These are phyloP conservation scores for Malus asiatica DNA, from an alignment of 306 rosid genomes.

Conservation along the genomic window DNA sequence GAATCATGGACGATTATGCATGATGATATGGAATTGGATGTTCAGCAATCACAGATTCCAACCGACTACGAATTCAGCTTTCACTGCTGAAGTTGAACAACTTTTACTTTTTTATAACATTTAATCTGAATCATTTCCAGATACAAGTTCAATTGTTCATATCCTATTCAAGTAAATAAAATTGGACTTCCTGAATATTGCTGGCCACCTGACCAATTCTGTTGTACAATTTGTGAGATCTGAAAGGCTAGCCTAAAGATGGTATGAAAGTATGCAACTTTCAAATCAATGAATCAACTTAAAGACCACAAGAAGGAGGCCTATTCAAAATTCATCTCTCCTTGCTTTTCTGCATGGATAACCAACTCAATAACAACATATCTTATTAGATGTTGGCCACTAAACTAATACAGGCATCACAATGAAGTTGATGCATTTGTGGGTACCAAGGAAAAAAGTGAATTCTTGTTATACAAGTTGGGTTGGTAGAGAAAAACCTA, in stretches of 20 bases:
- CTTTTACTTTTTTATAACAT: background rate
- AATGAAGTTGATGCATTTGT: background rate
- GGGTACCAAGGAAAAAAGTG: background rate
- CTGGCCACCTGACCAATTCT: background rate
- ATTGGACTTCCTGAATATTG: background rate
- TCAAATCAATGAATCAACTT: background rate
- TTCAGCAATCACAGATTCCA: background rate
- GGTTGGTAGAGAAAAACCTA: slow-evolving; percentile 12
- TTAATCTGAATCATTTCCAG: background rate
- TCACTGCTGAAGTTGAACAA: background rate
- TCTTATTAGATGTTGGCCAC: background rate
- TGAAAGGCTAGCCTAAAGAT: background rate
- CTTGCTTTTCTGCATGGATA: background rate
- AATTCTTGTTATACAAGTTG: too few species aligned
- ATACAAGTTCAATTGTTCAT: background rate
- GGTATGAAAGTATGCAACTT: background rate
- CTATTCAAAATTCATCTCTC: background rate
- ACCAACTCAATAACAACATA: background rate
- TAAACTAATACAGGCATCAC: background rate
- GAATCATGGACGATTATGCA: background rate
- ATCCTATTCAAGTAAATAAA: background rate
- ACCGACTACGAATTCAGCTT: background rate
- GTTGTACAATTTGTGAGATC: background rate
- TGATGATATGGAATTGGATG: too few species aligned
- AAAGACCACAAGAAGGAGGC: background rate